phyloP scores from a whole-genome alignment of 2,329 filamentous ascomycete species.

The Blastomyces silverae region DNA sequence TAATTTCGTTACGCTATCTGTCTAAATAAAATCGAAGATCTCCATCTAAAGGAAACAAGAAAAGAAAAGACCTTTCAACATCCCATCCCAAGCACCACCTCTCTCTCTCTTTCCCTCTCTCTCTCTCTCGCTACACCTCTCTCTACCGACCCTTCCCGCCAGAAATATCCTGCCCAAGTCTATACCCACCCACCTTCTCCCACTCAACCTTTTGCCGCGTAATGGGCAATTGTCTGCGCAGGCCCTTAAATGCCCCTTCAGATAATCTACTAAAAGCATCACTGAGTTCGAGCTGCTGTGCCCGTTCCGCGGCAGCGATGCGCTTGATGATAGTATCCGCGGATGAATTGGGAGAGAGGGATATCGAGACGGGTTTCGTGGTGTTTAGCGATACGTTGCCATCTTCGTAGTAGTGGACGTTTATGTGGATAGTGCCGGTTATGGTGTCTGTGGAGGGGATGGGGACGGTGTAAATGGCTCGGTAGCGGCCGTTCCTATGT shows the following conservation, averaged over 20 bases:
- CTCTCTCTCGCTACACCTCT: conserved; percentile 9
- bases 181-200: conserved; percentile 95
- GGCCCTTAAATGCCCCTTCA: conserved; percentile 89
- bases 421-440: conserved; percentile 77
- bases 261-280: conserved; percentile 78
- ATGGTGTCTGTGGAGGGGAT: conserved; percentile 54
- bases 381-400: conserved; percentile 92
- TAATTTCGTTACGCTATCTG: not conserved
- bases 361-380: conserved; percentile 63
- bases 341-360: conserved; percentile 56
- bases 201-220: conserved; percentile 99
- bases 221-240: conserved; percentile 87
- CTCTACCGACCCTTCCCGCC: conserved; percentile 50
- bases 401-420: conserved; percentile 99
- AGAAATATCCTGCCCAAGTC: conserved; percentile 72
- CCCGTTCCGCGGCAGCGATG: conserved; percentile 74
- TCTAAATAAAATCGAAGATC: not conserved
- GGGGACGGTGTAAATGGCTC: conserved; percentile 74
- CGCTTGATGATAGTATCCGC: conserved; percentile 67
- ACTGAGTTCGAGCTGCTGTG: conserved; percentile 95
- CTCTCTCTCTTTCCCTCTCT: not conserved
- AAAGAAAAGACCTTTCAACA: not conserved
- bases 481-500: conserved; percentile 87
- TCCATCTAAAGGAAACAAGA: not conserved
- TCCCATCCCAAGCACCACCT: not conserved